phyloP scores from a whole-genome alignment of 2,329 filamentous ascomycete genomes.

The Xylaria sp. region DNA sequence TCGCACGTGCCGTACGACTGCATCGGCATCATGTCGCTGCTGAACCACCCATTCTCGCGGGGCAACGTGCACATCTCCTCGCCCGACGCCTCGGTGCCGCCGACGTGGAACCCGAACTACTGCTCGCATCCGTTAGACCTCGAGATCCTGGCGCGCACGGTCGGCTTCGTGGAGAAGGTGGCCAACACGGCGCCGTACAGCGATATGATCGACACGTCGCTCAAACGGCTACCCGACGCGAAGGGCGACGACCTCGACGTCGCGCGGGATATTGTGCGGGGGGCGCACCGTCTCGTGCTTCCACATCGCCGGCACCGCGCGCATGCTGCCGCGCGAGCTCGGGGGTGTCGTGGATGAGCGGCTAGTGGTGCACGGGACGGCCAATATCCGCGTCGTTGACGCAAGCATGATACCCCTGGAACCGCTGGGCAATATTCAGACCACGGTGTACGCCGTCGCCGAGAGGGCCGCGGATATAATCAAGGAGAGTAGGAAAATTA shows the following conservation, averaged over 20 bases:
- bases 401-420: constrained; percentile 33
- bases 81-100: constrained; percentile 47
- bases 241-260: constrained; percentile 42
- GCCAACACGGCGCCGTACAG: constrained; percentile 48
- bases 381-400: constrained; percentile 40
- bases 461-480: constrained; percentile 34
- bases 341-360: constrained; percentile 52
- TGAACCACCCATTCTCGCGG: constrained; percentile 66
- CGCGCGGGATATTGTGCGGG: constrained; percentile 45
- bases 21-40: constrained; percentile 61
- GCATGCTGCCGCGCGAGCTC: constrained; percentile 53
- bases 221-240: constrained; percentile 45
- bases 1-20: constrained; percentile 52
- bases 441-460: constrained; percentile 33
- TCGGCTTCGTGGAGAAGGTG: constrained; percentile 48
- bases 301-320: constrained; percentile 56
- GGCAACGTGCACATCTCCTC: constrained; percentile 63
- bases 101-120: constrained; percentile 61
- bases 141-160: constrained; percentile 53
- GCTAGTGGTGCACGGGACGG: constrained; percentile 50
- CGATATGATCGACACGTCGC: constrained; percentile 48
- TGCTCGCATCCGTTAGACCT: constrained; percentile 62
- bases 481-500: constrained; percentile 27
- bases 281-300: constrained; percentile 47
- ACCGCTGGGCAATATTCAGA: constrained; percentile 34